Base-by-base conservation (phyloP, 805 yeast species). In the Kodamaea neixiangensis region DNA sequence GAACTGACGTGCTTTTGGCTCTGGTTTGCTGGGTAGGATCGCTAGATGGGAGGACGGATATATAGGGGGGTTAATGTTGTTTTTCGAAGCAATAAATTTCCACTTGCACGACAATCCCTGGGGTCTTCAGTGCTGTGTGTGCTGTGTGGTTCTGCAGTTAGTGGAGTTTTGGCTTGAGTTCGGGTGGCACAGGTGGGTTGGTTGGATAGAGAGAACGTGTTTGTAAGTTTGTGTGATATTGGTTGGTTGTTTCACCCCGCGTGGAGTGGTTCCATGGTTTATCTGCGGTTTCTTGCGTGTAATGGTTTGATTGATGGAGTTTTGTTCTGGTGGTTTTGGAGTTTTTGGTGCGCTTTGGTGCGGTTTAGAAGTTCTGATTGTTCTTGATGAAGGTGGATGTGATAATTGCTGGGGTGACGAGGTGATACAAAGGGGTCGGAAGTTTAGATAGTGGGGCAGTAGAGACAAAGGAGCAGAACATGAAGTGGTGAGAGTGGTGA, bases 381-480 rank as follows among this genome's bases (percentile, higher is more conserved):
- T n/a, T n/a, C n/a, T 33, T 7, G 37, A 33, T 7, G n/a, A 33
- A 33, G 10, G n/a, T 33, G 37, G 37, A 19, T 7, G 15, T 29
- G 46, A 29, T 43, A 3, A 38, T 43, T 43, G 46, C 46, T 43
- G 46, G 46, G 31, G 46, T 7, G 13, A 43, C 31, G 21, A 15
- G 13, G 31, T 43, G 46, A 22, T 43, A 43, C 46, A 43, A 43
- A 43, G 22, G 7, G 37, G 37, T 33, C n/a, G n/a, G n/a, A n/a
- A n/a, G n/a, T n/a, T n/a, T n/a, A n/a, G n/a, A n/a, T n/a, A n/a
- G n/a, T n/a, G n/a, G n/a, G n/a, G n/a, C n/a, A n/a, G n/a, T n/a
- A n/a, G n/a, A n/a, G n/a, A n/a, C n/a, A n/a, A n/a, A n/a, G n/a
- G n/a, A n/a, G n/a, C n/a, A n/a, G n/a, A n/a, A n/a, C n/a, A n/a